Percentiles rank a stretch among this genome's conserved stretches.
These are phyloP conservation scores for Thelephora ganbajun DNA, from an alignment of 768 basidiomycete genomes.

Conservation along the genomic window DNA sequence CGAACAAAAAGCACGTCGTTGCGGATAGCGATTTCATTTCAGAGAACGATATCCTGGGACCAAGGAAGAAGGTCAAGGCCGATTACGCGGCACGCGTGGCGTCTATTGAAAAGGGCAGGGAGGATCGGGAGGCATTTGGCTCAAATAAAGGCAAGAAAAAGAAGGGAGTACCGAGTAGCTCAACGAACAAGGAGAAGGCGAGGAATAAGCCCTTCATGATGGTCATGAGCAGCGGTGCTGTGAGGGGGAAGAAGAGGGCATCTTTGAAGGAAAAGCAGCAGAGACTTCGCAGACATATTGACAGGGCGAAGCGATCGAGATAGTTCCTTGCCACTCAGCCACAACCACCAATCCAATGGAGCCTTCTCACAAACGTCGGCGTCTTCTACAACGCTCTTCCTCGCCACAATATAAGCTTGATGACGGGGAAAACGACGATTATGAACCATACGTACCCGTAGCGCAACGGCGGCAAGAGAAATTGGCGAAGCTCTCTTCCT, in stretches of 20 bases:
- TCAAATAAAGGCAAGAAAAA: slow-evolving; percentile 86
- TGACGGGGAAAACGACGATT: slow-evolving; percentile 39
- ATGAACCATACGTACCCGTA: slow-evolving; percentile 81
- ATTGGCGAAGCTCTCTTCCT: slow-evolving; percentile 58
- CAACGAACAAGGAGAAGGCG: slow-evolving; percentile 86
- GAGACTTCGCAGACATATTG: slow-evolving; percentile 63
- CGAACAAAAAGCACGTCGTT: slow-evolving; percentile 43
- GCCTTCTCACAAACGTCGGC: slow-evolving; percentile 31
- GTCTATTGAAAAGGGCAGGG: slow-evolving; percentile 81
- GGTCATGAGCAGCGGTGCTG: slow-evolving; percentile 64
- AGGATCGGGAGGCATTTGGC: slow-evolving; percentile 89
- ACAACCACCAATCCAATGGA: slow-evolving; percentile 11
- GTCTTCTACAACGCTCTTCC: slow-evolving; percentile 39
- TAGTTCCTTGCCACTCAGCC: not conserved
- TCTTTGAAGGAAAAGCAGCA: slow-evolving; percentile 73
- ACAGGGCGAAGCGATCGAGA: slow-evolving; percentile 42
- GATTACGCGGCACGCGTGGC: slow-evolving; percentile 91
- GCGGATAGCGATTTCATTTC: slow-evolving; percentile 58
- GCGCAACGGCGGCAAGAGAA: slow-evolving; percentile 73
- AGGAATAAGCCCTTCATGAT: slow-evolving; percentile 95
- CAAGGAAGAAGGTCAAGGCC: slow-evolving; percentile 84
- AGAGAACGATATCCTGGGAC: slow-evolving; percentile 86
- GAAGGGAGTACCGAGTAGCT: slow-evolving; percentile 68
- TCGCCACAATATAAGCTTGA: slow-evolving; percentile 51
- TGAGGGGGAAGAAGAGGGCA: slow-evolving; percentile 74